Conservation (phyloP, 257 asterid genomes). For the Hygrophila difformis region DNA sequence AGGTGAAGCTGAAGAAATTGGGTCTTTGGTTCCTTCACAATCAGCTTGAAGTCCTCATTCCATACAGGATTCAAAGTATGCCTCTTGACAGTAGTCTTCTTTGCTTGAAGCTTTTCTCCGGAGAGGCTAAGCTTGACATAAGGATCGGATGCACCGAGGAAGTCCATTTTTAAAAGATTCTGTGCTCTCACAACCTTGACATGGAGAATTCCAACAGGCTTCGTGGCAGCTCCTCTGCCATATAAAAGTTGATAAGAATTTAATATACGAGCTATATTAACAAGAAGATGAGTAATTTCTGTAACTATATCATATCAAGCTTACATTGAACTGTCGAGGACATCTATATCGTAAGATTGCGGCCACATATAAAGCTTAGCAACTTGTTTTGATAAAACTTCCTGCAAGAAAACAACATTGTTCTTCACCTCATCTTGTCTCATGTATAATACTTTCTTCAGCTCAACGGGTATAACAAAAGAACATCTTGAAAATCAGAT, state of each 20-base stretch:
- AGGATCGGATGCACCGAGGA: constrained; percentile 66
- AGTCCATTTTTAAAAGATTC: constrained; percentile 58
- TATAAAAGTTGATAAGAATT: constrained; percentile 1
- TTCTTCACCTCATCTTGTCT: too few relatives aligned
- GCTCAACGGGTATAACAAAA: too few relatives aligned
- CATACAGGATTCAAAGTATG: constrained; percentile 68
- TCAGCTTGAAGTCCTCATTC: constrained; percentile 69
- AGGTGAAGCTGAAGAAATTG: constrained; percentile 57
- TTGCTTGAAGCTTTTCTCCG: constrained; percentile 53
- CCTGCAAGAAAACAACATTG: constrained; percentile 37
- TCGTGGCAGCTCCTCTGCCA: constrained; percentile 59
- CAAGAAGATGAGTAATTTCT: background rate
- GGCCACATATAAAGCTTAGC: constrained; percentile 21
- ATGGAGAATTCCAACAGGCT: constrained; percentile 79
- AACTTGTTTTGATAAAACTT: constrained; percentile 22
- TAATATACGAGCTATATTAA: too few relatives aligned
- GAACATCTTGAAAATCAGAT: too few relatives aligned
- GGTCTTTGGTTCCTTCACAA: constrained; percentile 58
- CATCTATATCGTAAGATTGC: constrained; percentile 43
- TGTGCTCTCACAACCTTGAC: constrained; percentile 62
- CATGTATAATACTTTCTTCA: too few relatives aligned
- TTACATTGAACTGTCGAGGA: constrained; percentile 69
- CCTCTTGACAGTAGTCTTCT: constrained; percentile 62
- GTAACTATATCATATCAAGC: too few relatives aligned
- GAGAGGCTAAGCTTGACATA: constrained; percentile 65